Evolutionary conservation across 192 early-diverging fungal genomes (phyloP).

Genomic region (Linderina pennispora): DNA sequence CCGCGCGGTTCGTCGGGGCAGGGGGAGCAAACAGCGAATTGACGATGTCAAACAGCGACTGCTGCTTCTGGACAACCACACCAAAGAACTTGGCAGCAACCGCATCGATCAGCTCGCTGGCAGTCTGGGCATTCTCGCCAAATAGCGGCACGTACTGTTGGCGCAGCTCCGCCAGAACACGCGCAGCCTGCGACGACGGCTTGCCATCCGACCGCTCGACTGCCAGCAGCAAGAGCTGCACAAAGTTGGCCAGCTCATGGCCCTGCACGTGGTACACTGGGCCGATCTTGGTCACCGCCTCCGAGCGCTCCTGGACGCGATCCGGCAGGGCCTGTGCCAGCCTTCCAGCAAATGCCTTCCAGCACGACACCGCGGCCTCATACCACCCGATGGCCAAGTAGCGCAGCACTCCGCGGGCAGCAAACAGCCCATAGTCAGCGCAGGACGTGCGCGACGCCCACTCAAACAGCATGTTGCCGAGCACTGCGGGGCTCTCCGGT

Average conservation of each 20-base stretch:
- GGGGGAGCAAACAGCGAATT: constrained; percentile 37
- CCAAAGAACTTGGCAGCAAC: constrained; percentile 45
- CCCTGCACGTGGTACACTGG: constrained; percentile 39
- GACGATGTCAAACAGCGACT: constrained; percentile 43
- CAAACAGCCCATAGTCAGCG: constrained; percentile 66
- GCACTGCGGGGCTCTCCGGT: constrained; percentile 64
- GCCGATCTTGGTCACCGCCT: constrained; percentile 32
- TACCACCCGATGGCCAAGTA: constrained; percentile 56
- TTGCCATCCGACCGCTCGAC: constrained; percentile 51
- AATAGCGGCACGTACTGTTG: constrained; percentile 25
- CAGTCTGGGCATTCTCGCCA: constrained; percentile 21
- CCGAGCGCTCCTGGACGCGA: constrained; percentile 10
- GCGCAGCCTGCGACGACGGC: constrained; percentile 13
- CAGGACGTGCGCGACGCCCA: constrained; percentile 61
- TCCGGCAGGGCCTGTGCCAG: constrained; percentile 16
- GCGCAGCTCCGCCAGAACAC: constrained; percentile 22
- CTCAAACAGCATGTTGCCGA: constrained; percentile 70
- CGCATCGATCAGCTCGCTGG: constrained; percentile 26
- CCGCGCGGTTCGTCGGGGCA: no score
- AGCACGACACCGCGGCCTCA: constrained; percentile 48
- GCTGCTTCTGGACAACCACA: constrained; percentile 41
- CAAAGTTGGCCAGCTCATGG: constrained; percentile 58
- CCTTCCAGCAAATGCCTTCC: constrained; percentile 36
- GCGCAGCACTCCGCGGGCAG: constrained; percentile 74
- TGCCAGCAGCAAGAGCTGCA: constrained; percentile 57